Evolutionary conservation across 805 yeast genomes (phyloP).

Genomic region (Candida vartiovaarae): DNA sequence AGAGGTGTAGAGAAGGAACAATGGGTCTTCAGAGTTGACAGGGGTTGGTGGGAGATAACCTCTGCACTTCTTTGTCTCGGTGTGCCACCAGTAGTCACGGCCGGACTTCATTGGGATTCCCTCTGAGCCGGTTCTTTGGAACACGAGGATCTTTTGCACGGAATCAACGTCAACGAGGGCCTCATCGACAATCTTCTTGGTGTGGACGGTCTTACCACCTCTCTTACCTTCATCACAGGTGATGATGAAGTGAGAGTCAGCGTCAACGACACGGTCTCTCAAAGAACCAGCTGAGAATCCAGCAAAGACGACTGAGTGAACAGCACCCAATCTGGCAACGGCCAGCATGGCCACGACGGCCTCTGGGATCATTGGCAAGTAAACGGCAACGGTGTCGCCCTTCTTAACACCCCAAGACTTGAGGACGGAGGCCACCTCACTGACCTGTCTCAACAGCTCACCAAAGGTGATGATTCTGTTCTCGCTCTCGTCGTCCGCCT

Average conservation of each 20-base stretch:
- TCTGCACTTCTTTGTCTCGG: slow-evolving; percentile 73
- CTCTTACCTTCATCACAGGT: slow-evolving; percentile 94
- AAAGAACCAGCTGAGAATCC: slow-evolving; percentile 94
- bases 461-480: slow-evolving; percentile 75
- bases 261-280: slow-evolving; percentile 85
- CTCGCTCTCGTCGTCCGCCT: slow-evolving; percentile 84
- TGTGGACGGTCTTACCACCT: slow-evolving; percentile 89
- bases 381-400: slow-evolving; percentile 96
- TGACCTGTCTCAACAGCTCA: slow-evolving; percentile 78
- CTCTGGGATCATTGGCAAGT: slow-evolving; percentile 97
- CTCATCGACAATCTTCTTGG: slow-evolving; percentile 93
- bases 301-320: slow-evolving; percentile 94
- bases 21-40: slow-evolving; percentile 88
- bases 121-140: slow-evolving; percentile 76
- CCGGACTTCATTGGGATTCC: slow-evolving; percentile 66
- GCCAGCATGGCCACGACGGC: slow-evolving; percentile 94
- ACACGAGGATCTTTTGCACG: slow-evolving; percentile 80
- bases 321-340: slow-evolving; percentile 87
- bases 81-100: slow-evolving; percentile 96
- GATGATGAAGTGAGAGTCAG: slow-evolving; percentile 76
- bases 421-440: slow-evolving; percentile 80
- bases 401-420: slow-evolving; percentile 78
- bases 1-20: slow-evolving; percentile 91
- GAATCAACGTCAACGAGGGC: slow-evolving; percentile 68
- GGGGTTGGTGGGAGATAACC: slow-evolving; percentile 83